Evolutionary conservation across 345 rosid species (phyloP), one percentile per base, ranked within the genome.

Genomic region (Raphanus sativus): DNA sequence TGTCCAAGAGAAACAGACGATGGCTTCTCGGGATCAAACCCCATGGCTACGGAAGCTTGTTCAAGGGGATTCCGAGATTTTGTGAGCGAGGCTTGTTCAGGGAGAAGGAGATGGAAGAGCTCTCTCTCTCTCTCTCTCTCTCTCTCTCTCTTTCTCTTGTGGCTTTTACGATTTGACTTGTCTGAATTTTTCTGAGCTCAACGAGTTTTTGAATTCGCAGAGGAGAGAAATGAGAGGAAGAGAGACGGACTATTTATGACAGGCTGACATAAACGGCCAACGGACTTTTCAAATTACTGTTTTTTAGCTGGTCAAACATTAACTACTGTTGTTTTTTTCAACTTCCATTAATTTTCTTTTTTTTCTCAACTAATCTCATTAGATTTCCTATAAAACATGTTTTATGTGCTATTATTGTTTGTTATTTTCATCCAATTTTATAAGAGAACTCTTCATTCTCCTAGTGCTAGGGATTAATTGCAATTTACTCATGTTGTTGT

Each of bases 21-120:
- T 70, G 67, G 70, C 26, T 78, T 85, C 81, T 87, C 87, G 33
- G 83, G 71, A 81, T 86, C 93, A 38, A 87, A 75, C 33, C 77
- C 85, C 93, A 91, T 89, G 50, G 69, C 38, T 42, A 42, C 9
- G 59, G 40, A 60, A 61, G 52, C n/a, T 61, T 69, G 24, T 52
- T 77, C 33, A 38, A 26, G 24, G n/a, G n/a, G n/a, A n/a, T n/a
- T n/a, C n/a, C n/a, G n/a, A n/a, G n/a, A n/a, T n/a, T n/a, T n/a
- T n/a, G n/a, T n/a, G n/a, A n/a, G n/a, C n/a, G n/a, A n/a, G n/a
- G n/a, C n/a, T n/a, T n/a, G n/a, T n/a, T n/a, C n/a, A n/a, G n/a
- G n/a, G 54, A 65, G 29, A 69, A 12, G 12, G 16, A 38, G 45
- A 8, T 26, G 0, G 21, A n/a, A n/a, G n/a, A n/a, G n/a, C n/a